A percentile compares a stretch with the other conserved stretches of the same genome.
Evolutionary conservation across 805 yeast species (phyloP).

Genomic region (Pichia rugopelliculosa): DNA sequence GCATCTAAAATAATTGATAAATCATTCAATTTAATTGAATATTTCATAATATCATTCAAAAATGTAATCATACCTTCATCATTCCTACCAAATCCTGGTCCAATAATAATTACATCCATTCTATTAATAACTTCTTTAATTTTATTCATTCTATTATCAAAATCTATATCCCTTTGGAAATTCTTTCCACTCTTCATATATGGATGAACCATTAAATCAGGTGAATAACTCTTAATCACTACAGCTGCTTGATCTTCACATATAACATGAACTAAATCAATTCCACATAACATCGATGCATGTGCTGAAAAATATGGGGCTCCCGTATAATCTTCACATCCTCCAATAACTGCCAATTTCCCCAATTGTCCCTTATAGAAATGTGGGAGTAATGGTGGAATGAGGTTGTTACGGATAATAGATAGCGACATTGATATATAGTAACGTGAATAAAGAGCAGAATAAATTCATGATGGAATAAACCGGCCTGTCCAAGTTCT

Average conservation of each 20-base stretch:
- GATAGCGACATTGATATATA: background rate
- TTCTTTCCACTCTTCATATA: constrained; percentile 48
- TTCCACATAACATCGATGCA: constrained; percentile 77
- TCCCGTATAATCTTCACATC: constrained; percentile 93
- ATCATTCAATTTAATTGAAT: constrained; percentile 45
- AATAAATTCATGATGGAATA: too few species aligned
- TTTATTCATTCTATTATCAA: constrained; percentile 42
- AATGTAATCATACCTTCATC: constrained; percentile 60
- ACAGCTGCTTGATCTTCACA: constrained; percentile 76
- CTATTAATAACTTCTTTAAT: constrained; percentile 50
- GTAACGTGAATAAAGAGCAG: too few species aligned
- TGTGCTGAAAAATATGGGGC: constrained; percentile 91
- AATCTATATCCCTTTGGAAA: constrained; percentile 22
- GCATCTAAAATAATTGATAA: constrained; percentile 85
- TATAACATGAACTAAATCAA: constrained; percentile 84
- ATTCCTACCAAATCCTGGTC: constrained; percentile 85
- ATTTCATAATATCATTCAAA: constrained; percentile 36
- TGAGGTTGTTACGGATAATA: constrained; percentile 30
- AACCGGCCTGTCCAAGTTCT: too few species aligned
- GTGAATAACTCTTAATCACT: constrained; percentile 80
- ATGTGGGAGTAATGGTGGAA: constrained; percentile 67
- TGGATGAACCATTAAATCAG: constrained; percentile 95
- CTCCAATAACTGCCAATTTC: constrained; percentile 80
- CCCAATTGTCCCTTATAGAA: constrained; percentile 93
- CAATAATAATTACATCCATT: constrained; percentile 77